These are phyloP conservation scores for Eucalyptus sp. DNA, from an alignment of 345 rosid species.

Conservation along the genomic window DNA sequence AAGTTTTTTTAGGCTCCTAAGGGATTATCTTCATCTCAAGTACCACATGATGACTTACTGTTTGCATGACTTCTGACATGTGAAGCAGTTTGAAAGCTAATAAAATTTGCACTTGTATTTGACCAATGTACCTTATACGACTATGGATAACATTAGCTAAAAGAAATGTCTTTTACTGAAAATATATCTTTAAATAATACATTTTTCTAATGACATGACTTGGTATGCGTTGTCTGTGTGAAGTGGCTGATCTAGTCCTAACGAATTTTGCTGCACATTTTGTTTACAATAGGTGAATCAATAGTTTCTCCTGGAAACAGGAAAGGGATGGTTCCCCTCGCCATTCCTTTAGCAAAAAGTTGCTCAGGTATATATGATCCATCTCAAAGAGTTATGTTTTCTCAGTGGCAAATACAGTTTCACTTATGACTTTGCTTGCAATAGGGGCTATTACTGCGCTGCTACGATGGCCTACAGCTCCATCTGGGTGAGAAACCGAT, in stretches of 20 bases:
- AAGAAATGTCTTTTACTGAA: not conserved
- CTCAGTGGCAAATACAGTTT: not conserved
- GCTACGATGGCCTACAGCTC: slow-evolving; percentile 94
- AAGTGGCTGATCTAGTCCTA: not conserved
- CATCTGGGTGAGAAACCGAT: slow-evolving; percentile 49
- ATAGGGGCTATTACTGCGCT: slow-evolving; percentile 70
- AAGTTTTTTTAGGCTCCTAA: not conserved
- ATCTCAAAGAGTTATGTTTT: not conserved
- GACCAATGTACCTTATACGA: not conserved
- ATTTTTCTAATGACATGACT: not conserved
- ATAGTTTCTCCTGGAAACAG: slow-evolving; percentile 64
- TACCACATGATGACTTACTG: not conserved
- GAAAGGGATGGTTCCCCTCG: slow-evolving; percentile 67
- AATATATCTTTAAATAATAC: not conserved
- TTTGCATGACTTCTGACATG: not conserved
- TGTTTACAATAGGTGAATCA: slow-evolving; percentile 38
- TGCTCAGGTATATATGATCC: slow-evolving; percentile 31
- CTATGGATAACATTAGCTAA: not conserved
- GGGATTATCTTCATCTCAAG: not conserved
- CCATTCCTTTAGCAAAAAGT: slow-evolving; percentile 63
- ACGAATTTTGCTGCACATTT: not conserved
- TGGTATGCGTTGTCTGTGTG: not conserved
- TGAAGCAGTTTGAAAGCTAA: not conserved
- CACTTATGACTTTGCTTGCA: not conserved
- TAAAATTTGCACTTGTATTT: not conserved